Conservation (phyloP, 305 asterid genomes). For the Rubia tinctorum region DNA sequence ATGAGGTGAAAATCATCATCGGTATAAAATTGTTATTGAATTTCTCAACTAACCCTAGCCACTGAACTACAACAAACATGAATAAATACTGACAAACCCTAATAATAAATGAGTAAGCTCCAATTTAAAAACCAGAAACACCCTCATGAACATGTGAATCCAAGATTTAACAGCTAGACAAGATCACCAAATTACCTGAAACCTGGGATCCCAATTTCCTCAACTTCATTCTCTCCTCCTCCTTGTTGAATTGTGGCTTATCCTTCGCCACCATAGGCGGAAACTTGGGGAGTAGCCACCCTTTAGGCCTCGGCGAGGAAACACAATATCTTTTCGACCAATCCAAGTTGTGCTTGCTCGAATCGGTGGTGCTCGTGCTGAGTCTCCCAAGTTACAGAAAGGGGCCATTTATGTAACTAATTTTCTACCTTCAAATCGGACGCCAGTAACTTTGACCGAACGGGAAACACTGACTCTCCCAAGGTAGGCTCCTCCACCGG, state of each 20-base stretch:
- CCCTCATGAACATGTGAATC: constrained; percentile 1
- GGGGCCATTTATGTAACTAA: no score
- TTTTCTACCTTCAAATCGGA: no score
- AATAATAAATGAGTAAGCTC: not conserved
- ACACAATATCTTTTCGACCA: constrained; percentile 18
- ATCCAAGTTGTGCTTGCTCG: constrained; percentile 49
- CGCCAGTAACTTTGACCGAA: no score
- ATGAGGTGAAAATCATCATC: no score
- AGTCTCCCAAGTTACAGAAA: no score
- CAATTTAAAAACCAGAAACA: not conserved
- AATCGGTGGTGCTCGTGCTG: constrained; percentile 41
- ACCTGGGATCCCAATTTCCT: constrained; percentile 43
- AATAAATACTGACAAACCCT: not conserved
- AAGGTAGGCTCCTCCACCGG: no score
- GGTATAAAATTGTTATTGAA: constrained; percentile 7
- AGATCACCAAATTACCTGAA: constrained; percentile 43
- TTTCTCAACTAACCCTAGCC: not conserved
- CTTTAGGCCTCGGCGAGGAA: constrained; percentile 43
- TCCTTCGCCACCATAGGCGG: constrained; percentile 26
- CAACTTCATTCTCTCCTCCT: constrained; percentile 23
- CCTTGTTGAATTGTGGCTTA: constrained; percentile 29
- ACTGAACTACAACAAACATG: not conserved
- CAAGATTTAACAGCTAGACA: not conserved
- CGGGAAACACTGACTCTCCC: no score
- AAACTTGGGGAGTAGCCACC: constrained; percentile 67